Evolutionary conservation across 2,329 filamentous ascomycete species (phyloP).

Genomic region (Endocalyx cinctus): DNA sequence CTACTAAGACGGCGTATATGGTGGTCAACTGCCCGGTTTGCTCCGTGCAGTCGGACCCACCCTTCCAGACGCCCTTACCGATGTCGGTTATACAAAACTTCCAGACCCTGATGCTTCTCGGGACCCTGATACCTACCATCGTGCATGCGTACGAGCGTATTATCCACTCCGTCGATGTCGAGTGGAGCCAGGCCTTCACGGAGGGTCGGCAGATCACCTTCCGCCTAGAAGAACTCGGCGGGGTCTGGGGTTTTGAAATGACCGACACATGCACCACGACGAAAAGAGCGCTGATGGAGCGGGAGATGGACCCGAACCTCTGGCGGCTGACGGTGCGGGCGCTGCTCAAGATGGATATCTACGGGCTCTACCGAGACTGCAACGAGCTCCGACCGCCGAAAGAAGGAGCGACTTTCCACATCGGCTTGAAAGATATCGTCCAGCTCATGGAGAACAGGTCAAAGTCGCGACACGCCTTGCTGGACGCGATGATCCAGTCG

Average conservation of each 20-base stretch:
- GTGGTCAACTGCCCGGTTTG: conserved; percentile 49
- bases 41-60: conserved; percentile 33
- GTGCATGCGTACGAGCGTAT: conserved; percentile 54
- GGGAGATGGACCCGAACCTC: conserved; percentile 44
- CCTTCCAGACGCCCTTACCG: conserved; percentile 29
- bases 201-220: conserved; percentile 40
- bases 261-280: conserved; percentile 18
- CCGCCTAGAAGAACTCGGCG: conserved; percentile 42
- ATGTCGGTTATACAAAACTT: conserved; percentile 38
- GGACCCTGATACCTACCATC: conserved; percentile 52
- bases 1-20: conserved; percentile 45
- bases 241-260: conserved; percentile 35
- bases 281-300: conserved; percentile 32
- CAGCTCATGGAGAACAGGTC: conserved; percentile 48
- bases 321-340: conserved; percentile 53
- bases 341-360: conserved; percentile 53
- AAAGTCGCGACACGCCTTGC: conserved; percentile 40
- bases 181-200: conserved; percentile 39
- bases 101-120: conserved; percentile 57
- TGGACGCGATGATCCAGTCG: conserved; percentile 41
- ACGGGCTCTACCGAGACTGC: conserved; percentile 37
- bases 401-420: conserved; percentile 28
- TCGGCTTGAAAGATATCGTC: conserved; percentile 52
- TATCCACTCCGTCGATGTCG: conserved; percentile 49
- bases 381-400: too few species aligned